phyloP scores from a whole-genome alignment of 2,329 filamentous ascomycete species.

The Monosporascus sp. region DNA sequence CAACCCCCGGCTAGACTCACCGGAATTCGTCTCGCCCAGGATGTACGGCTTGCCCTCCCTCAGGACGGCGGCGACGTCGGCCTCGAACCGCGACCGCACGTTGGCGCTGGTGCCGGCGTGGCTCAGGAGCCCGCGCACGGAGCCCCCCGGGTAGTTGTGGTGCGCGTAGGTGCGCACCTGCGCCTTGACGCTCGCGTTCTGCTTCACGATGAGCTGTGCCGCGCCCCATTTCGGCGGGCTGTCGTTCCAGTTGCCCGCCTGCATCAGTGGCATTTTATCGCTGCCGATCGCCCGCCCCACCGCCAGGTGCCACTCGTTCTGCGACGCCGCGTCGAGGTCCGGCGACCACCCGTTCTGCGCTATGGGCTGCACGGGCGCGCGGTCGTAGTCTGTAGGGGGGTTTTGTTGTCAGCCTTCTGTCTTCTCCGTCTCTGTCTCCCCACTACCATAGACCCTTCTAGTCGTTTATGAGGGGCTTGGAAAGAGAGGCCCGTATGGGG shows the following conservation, averaged over 20 bases:
- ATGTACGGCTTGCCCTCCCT: constrained; percentile 37
- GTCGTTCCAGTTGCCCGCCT: constrained; percentile 35
- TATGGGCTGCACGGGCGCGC: constrained; percentile 30
- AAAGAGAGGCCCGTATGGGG: neutral
- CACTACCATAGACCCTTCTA: no score
- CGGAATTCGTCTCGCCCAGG: constrained; percentile 46
- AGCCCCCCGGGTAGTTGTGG: constrained; percentile 44
- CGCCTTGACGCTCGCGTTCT: constrained; percentile 29
- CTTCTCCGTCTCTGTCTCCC: no score
- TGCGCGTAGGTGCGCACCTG: constrained; percentile 38
- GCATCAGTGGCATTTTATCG: constrained; percentile 4
- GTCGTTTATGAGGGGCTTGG: no score
- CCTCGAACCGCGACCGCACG: constrained; percentile 30
- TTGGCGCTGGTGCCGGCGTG: constrained; percentile 36
- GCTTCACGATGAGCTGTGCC: constrained; percentile 31
- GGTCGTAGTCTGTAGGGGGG: constrained; percentile 26
- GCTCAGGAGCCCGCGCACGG: constrained; percentile 37
- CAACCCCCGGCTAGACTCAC: constrained; percentile 17
- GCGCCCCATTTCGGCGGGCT: constrained; percentile 32
- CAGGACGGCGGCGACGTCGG: constrained; percentile 34
- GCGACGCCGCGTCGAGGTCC: constrained; percentile 30
- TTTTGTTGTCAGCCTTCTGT: neutral
- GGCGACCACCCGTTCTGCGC: constrained; percentile 31
- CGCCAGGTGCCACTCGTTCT: constrained; percentile 31
- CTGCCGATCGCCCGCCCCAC: constrained; percentile 28